phyloP scores from a whole-genome alignment of 129 eudicot genomes.

The Erigeron canadensis region DNA sequence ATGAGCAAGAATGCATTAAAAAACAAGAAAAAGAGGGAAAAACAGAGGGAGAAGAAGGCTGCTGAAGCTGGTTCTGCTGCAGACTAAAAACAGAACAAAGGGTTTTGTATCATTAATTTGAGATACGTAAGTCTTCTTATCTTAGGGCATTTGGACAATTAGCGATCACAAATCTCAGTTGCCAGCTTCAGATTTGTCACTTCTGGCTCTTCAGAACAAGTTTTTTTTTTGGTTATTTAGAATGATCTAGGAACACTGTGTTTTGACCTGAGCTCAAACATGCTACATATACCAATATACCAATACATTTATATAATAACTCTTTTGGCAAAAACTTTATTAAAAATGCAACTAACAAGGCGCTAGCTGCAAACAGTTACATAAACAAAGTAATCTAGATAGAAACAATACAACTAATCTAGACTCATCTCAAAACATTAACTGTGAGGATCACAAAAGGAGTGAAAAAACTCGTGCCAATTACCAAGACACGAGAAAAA shows the following conservation, averaged over 20 bases:
- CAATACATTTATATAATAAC: slow-evolving; percentile 8
- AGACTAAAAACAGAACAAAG: slow-evolving; percentile 16
- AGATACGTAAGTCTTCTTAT: slow-evolving; percentile 12
- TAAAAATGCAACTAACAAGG: no score
- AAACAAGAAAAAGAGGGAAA: slow-evolving; percentile 96
- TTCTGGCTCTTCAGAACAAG: background rate
- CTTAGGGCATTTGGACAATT: slow-evolving; percentile 16
- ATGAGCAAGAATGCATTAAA: slow-evolving; percentile 86
- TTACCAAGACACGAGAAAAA: no score
- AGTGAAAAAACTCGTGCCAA: no score
- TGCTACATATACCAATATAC: slow-evolving; percentile 12
- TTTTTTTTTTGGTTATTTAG: background rate
- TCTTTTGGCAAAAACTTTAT: no score
- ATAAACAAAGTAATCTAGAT: no score
- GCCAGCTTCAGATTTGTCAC: background rate
- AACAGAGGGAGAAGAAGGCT: slow-evolving; percentile 85
- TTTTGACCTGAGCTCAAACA: background rate
- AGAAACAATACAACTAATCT: no score
- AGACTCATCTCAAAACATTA: no score
- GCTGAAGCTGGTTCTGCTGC: slow-evolving; percentile 62
- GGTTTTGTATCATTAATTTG: slow-evolving; percentile 8
- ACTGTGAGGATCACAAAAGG: no score
- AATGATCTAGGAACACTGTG: background rate
- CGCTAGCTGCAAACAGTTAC: no score
- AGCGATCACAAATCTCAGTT: slow-evolving; percentile 5